Evolutionary conservation across 1,284 basidiomycete species (phyloP), one percentile per base, ranked within the genome.

Genomic region (Stereum hirsutum): DNA sequence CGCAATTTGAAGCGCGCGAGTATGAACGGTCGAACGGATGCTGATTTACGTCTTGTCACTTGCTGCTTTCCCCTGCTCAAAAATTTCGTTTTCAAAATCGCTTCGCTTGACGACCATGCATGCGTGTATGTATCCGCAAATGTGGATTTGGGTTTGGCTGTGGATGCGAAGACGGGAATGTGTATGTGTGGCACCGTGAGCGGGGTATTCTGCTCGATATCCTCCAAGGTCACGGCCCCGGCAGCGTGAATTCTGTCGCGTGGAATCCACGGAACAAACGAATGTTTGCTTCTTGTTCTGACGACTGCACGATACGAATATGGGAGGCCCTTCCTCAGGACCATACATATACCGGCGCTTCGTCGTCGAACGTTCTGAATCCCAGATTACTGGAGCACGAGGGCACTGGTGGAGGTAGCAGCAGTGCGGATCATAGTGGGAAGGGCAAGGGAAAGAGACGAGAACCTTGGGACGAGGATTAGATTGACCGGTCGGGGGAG

Each of bases 171-270:
- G 89, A 96, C 66, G 79, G 81, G 33, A 86, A 87, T 50, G 83
- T 97, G 39, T 97, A 97, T 64, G 77, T 98, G 19, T 99, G 95
- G 93, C 90, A 98, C 61, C 82, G 87, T 41, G 85, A 90, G 53
- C 85, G 84, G 3, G 88, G 87, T 0, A 69, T 75, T 0, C 72
- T 93, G 34, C 71, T 99, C 21, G 90, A 97, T 61, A 74, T 82
- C 20, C 74, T 98, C 1, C 61, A 74, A 1, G 95, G 94, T 0
- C 96, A 99, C 55, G 84, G 81, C 12, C 62, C 64, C 40, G 92
- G 92, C 30, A 87, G 85, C 46, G 94, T 99, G 47, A 99, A 98
- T 61, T 84, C 86, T 15, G 93, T 99, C 8, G 88, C 92, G 12
- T 99, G 96, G 96, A 95, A 97, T 62, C 92, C 91, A 20, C 72